Percentiles rank a stretch among this genome's conserved stretches.
These are phyloP conservation scores for Beauveria pseudobassiana DNA, from an alignment of 2,329 filamentous ascomycete species.

Conservation along the genomic window DNA sequence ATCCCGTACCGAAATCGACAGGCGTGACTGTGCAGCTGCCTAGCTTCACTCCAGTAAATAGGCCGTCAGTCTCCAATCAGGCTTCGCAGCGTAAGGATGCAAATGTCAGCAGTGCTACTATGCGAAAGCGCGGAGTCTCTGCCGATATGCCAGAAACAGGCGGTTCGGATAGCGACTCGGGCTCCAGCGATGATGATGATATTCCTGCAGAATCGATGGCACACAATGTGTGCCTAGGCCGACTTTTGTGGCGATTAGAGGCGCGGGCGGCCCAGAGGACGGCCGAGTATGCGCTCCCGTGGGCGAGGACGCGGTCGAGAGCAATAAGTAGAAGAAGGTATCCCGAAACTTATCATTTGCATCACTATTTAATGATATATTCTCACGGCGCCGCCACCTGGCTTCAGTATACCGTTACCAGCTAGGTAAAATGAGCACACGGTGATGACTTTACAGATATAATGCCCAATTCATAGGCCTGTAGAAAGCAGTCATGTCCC, in stretches of 20 bases:
- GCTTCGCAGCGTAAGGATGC: background rate
- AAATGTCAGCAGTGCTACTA: background rate
- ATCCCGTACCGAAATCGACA: background rate
- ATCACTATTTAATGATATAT: background rate
- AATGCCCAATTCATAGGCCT: too few species aligned
- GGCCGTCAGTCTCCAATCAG: background rate
- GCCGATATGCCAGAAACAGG: background rate
- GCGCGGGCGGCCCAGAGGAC: conserved; percentile 19
- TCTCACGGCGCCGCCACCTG: background rate
- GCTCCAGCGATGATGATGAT: conserved; percentile 15
- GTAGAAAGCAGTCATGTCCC: too few species aligned
- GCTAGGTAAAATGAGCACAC: too few species aligned
- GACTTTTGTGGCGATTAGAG: background rate
- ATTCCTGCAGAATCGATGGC: conserved; percentile 11
- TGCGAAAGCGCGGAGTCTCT: background rate
- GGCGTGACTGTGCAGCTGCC: conserved; percentile 2
- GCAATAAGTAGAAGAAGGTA: background rate
- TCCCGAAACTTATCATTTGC: background rate
- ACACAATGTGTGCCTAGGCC: background rate
- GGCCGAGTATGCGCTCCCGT: conserved; percentile 5
- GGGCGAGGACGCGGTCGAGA: conserved; percentile 2
- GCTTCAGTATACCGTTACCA: too few species aligned
- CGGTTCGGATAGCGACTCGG: background rate
- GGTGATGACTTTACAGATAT: too few species aligned
- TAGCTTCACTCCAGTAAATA: conserved; percentile 4